These are phyloP conservation scores for Pythium phragmiticola DNA, from an alignment of 352 stramenopile species.

Conservation along the genomic window DNA sequence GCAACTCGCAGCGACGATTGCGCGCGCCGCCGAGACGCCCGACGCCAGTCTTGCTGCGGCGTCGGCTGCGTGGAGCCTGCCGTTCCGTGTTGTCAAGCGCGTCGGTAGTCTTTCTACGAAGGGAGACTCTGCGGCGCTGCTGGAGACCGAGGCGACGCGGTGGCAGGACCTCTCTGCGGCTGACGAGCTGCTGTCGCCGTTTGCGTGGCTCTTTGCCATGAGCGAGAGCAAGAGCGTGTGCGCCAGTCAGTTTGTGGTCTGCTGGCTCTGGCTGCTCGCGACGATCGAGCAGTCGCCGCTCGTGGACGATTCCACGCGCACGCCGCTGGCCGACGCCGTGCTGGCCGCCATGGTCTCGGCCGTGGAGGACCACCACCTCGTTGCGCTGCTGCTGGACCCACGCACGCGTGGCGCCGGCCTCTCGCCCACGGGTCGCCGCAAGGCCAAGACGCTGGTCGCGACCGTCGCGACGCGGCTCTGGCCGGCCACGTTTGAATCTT, in stretches of 20 bases:
- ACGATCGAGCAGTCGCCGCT: constrained; percentile 18
- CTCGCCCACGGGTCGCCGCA: constrained; percentile 39
- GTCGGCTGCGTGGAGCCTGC: constrained; percentile 4
- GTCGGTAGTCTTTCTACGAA: no score
- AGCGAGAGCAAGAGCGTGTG: constrained; percentile 36
- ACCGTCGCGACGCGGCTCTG: constrained; percentile 32
- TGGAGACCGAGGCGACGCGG: constrained; percentile 2
- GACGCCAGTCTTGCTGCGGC: neutral
- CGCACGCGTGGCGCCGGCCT: constrained; percentile 40
- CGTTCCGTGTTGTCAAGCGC: constrained; percentile 8
- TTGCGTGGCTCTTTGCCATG: constrained; percentile 44
- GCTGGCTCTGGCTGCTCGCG: constrained; percentile 49
- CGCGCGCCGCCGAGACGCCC: constrained; percentile 1
- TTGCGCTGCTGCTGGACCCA: constrained; percentile 47
- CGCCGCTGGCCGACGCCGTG: constrained; percentile 10
- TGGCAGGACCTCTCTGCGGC: constrained; percentile 36
- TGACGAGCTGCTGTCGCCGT: constrained; percentile 39
- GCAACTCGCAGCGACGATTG: neutral
- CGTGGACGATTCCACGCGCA: constrained; percentile 17
- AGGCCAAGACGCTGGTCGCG: constrained; percentile 46
- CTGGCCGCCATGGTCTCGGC: constrained; percentile 8
- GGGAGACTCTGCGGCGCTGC: neutral
- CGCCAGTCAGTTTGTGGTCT: constrained; percentile 41
- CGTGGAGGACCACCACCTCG: constrained; percentile 40
- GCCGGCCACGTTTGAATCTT: neutral